Evolutionary conservation across 1,284 basidiomycete species (phyloP).

Genomic region (Farysia itapuensis): DNA sequence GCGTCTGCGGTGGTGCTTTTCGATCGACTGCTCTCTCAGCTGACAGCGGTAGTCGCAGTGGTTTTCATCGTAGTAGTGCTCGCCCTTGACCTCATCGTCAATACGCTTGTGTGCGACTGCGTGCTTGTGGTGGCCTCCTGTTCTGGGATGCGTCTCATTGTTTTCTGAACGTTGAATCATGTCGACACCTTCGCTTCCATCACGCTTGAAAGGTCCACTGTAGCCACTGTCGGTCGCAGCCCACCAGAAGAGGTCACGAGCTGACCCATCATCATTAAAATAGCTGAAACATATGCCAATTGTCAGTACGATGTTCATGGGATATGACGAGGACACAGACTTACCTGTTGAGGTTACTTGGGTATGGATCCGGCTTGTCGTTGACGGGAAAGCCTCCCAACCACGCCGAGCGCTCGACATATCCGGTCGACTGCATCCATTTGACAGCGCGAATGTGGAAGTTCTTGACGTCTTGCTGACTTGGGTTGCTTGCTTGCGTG

Average conservation of each 20-base stretch:
- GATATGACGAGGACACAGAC: too few species aligned
- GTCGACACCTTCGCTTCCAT: background rate
- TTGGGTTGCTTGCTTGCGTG: constrained; percentile 30
- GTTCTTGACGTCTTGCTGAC: constrained; percentile 28
- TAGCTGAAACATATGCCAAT: too few species aligned
- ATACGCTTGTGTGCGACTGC: background rate
- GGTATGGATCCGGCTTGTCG: constrained; percentile 49
- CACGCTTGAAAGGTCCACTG: constrained; percentile 8
- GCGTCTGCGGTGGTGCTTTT: constrained; percentile 22
- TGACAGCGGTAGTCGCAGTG: constrained; percentile 40
- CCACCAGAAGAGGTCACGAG: constrained; percentile 22
- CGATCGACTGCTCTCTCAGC: constrained; percentile 15
- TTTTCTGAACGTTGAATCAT: background rate
- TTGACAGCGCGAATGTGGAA: constrained; percentile 39
- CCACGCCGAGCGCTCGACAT: constrained; percentile 52
- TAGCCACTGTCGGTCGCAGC: constrained; percentile 4
- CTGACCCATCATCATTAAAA: constrained; percentile 38
- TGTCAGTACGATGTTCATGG: too few species aligned
- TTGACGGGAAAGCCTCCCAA: constrained; percentile 46
- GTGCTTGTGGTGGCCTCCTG: background rate
- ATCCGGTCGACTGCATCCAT: constrained; percentile 38
- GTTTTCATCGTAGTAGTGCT: constrained; percentile 23
- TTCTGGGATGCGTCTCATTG: background rate
- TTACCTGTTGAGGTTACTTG: constrained; percentile 41
- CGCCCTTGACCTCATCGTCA: background rate